phyloP scores from a whole-genome alignment of 2,329 filamentous ascomycete species.

The Lizonia empirigonia region DNA sequence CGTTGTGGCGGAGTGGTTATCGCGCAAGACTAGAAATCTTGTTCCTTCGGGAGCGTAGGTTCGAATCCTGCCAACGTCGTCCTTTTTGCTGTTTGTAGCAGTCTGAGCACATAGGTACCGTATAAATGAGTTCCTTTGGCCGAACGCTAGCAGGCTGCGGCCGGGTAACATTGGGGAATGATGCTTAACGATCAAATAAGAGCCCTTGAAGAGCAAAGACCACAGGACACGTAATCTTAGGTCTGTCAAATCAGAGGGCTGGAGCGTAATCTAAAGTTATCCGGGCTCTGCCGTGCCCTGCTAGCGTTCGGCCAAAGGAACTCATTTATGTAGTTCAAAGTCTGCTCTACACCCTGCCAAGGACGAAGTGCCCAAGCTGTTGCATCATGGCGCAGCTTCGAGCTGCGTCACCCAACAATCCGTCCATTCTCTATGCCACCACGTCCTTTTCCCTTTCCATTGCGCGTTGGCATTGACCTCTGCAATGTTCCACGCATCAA shows the following conservation, averaged over 20 bases:
- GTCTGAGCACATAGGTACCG: no score
- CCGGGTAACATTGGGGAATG: no score
- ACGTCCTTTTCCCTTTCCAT: conserved; percentile 65
- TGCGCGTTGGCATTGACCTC: conserved; percentile 79
- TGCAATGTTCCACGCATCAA: conserved; percentile 71
- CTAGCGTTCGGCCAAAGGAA: no score
- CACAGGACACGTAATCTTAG: no score
- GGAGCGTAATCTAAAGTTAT: no score
- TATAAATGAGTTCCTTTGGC: no score
- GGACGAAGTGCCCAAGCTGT: background rate
- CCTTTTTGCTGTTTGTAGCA: conserved; percentile 24
- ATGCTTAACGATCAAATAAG: no score
- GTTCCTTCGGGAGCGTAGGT: conserved; percentile 51
- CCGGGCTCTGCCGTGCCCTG: no score
- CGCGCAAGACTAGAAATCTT: conserved; percentile 52
- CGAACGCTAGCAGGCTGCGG: no score
- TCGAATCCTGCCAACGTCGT: conserved; percentile 49
- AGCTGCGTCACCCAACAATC: background rate
- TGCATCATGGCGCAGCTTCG: background rate
- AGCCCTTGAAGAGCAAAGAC: no score
- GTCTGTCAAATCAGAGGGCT: no score
- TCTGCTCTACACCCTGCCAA: background rate
- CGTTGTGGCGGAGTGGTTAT: conserved; percentile 52
- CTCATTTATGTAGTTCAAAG: no score
- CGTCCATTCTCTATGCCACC: conserved; percentile 46